Percentiles rank a stretch among this genome's conserved stretches.
Conservation (phyloP, 306 rosid species). For the Pyrus bretschneideri region DNA sequence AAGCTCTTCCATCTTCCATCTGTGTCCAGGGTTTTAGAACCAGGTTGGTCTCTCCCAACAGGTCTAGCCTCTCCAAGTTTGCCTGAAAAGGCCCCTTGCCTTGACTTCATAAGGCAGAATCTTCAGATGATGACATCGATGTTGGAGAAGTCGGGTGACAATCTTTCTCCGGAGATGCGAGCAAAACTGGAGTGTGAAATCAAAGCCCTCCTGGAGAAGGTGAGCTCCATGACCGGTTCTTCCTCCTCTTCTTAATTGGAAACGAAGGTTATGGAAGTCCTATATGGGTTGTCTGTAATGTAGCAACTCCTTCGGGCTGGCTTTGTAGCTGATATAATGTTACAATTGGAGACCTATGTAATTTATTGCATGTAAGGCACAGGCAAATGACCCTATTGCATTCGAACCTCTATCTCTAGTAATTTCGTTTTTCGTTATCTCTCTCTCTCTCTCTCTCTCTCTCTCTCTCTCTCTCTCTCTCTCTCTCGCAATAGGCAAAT, state of each 20-base stretch:
- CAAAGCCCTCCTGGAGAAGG: conserved; percentile 58
- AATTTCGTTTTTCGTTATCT: background rate
- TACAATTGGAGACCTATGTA: background rate
- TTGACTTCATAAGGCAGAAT: conserved; percentile 51
- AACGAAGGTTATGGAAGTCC: background rate
- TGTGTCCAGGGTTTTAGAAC: conserved; percentile 11
- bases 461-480: background rate
- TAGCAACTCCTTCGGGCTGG: background rate
- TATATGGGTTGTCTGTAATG: background rate
- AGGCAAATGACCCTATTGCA: background rate
- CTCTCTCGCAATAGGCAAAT: background rate
- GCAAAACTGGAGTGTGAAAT: conserved; percentile 58
- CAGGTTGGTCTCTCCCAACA: conserved; percentile 1
- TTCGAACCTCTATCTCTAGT: background rate
- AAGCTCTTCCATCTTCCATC: conserved; percentile 42
- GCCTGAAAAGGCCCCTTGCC: conserved; percentile 36
- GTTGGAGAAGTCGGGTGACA: conserved; percentile 62
- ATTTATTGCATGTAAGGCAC: background rate
- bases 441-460: background rate
- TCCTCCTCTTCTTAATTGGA: conserved; percentile 23
- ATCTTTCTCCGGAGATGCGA: conserved; percentile 55
- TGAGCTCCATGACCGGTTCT: conserved; percentile 50
- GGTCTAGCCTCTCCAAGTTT: conserved; percentile 7
- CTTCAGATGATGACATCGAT: conserved; percentile 68
- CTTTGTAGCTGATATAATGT: background rate